Evolutionary conservation across 345 rosid genomes (phyloP).

Genomic region (Boechera stricta): DNA sequence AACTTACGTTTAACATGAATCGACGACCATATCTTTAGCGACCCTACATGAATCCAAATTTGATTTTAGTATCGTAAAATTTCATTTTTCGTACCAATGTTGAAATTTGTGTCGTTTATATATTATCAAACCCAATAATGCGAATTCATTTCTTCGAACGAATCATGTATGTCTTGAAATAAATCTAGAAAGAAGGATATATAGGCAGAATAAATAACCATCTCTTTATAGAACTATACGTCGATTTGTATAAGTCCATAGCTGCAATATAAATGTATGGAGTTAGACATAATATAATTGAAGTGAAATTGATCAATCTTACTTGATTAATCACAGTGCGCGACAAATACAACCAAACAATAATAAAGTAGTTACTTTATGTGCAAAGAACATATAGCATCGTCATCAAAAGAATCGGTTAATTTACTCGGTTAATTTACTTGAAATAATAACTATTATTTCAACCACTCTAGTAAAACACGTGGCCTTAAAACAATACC

Average conservation of each 20-base stretch:
- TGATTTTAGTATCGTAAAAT: neutral
- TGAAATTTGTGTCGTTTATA: neutral
- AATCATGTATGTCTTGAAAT: constrained; percentile 24
- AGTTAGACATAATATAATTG: neutral
- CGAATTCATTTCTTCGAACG: neutral
- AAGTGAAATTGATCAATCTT: neutral
- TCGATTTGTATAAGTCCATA: neutral
- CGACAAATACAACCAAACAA: neutral
- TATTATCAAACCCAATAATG: neutral
- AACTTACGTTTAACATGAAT: neutral
- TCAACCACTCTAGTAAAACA: constrained; percentile 12
- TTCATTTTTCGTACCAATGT: neutral
- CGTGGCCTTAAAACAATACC: neutral
- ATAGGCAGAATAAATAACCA: neutral
- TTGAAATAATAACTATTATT: neutral
- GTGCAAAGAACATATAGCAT: neutral
- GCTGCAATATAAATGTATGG: neutral
- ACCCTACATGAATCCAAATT: neutral
- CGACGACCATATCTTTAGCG: neutral
- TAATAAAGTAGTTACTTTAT: neutral
- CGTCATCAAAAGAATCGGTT: neutral
- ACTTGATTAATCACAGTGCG: neutral
- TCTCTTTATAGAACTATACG: constrained; percentile 9
- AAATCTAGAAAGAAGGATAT: neutral
- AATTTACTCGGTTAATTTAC: neutral